Conservation (phyloP, 2,329 filamentous ascomycete genomes). For the Ilyonectria sp. region DNA sequence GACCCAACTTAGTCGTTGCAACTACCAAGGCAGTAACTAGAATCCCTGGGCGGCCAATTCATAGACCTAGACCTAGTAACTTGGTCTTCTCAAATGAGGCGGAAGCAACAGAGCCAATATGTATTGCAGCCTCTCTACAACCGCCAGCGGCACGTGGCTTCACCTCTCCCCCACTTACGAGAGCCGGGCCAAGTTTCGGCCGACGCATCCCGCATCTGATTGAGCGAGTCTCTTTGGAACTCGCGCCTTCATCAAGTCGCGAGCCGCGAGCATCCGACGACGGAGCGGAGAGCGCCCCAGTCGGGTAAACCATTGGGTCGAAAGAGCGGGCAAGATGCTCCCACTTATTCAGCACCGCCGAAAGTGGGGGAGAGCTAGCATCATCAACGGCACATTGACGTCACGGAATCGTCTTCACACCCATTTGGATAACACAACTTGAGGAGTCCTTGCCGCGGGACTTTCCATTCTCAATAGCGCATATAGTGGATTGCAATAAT, state of each 20-base stretch:
- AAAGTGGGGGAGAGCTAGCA: constrained; percentile 1
- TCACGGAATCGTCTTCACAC: background rate
- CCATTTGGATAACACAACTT: background rate
- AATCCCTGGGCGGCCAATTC: background rate
- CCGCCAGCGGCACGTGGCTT: background rate
- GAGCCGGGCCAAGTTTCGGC: background rate
- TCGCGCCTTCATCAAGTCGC: background rate
- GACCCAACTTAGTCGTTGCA: background rate
- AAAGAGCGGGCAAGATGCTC: background rate
- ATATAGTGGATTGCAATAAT: background rate
- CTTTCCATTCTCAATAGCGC: background rate
- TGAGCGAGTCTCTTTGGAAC: background rate
- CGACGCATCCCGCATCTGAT: background rate
- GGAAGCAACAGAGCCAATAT: constrained; percentile 7
- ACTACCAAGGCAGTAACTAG: background rate
- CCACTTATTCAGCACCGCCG: background rate
- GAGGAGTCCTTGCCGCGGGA: background rate
- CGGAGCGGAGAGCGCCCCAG: background rate
- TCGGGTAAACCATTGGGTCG: background rate
- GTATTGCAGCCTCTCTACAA: background rate
- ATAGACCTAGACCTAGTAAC: background rate
- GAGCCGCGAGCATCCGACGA: background rate
- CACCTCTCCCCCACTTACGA: constrained; percentile 4
- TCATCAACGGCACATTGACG: background rate
- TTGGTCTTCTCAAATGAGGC: background rate